Conservation (phyloP, 345 rosid genomes). For the Eucalyptus rudis region DNA sequence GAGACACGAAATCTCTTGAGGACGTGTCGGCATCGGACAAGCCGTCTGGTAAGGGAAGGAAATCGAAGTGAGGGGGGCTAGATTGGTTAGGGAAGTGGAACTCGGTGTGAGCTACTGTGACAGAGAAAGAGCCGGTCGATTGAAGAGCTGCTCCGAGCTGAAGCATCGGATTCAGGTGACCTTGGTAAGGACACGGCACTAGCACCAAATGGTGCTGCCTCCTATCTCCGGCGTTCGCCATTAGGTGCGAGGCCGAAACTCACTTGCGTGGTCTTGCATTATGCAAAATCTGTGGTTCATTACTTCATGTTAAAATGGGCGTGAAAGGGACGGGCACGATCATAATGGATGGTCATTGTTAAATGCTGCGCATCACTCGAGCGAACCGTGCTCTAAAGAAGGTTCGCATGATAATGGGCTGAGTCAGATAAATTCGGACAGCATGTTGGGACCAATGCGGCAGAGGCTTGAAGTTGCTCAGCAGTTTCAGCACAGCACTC, state of each 20-base stretch:
- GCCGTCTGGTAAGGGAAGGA: conserved; percentile 19
- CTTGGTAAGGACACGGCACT: conserved; percentile 27
- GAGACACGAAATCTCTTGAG: not conserved
- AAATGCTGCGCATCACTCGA: not conserved
- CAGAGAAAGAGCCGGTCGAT: conserved; percentile 11
- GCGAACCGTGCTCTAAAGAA: not conserved
- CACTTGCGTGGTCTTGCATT: not conserved
- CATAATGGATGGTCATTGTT: not conserved
- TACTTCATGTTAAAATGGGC: not conserved
- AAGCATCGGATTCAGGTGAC: conserved; percentile 36
- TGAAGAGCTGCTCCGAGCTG: conserved; percentile 23
- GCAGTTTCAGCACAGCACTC: not conserved
- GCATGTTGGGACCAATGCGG: not conserved
- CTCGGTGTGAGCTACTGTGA: conserved; percentile 14
- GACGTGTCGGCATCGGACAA: conserved; percentile 5
- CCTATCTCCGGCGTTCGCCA: not conserved
- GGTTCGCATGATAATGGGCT: not conserved
- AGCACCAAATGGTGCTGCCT: conserved; percentile 1
- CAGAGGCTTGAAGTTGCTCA: not conserved
- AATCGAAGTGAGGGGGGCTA: conserved; percentile 19
- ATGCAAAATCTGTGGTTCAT: not conserved
- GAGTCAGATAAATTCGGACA: not conserved
- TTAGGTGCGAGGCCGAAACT: not conserved
- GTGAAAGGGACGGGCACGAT: not conserved
- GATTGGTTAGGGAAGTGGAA: conserved; percentile 14